A percentile compares a stretch with the other conserved stretches of the same genome.
Conservation (phyloP, 2,329 filamentous ascomycete genomes). For the Leptoxyphium fumago region DNA sequence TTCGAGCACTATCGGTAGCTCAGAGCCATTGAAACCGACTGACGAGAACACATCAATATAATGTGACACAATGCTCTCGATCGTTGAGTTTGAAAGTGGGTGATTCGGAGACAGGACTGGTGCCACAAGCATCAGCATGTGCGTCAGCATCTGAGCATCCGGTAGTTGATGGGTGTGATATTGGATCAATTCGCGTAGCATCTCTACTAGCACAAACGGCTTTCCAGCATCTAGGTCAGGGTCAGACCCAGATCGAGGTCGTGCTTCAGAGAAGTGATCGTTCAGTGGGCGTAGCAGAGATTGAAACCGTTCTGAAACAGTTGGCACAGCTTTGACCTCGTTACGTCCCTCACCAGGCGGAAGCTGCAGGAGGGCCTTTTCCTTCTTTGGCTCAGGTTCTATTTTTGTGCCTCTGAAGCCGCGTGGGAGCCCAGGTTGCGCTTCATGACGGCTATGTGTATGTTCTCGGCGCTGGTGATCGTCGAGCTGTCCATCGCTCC, state of each 20-base stretch:
- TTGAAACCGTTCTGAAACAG: neutral
- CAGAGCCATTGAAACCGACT: constrained; percentile 20
- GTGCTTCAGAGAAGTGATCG: neutral
- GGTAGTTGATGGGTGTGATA: constrained; percentile 27
- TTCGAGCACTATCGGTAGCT: constrained; percentile 24
- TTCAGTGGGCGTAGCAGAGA: neutral
- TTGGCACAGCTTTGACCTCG: neutral
- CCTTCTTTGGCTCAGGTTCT: neutral
- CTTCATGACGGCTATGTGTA: too few species aligned
- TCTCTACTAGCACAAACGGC: constrained; percentile 27
- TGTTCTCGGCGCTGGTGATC: neutral
- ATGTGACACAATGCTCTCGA: constrained; percentile 21
- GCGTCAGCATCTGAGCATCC: constrained; percentile 33
- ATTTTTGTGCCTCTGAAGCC: neutral
- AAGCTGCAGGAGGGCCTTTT: neutral
- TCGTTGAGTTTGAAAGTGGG: constrained; percentile 15
- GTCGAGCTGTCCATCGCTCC: neutral
- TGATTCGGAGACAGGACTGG: constrained; percentile 31
- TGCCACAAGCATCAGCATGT: constrained; percentile 31
- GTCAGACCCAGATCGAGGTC: neutral
- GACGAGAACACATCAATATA: constrained; percentile 26
- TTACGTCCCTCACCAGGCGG: neutral
- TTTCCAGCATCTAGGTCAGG: constrained; percentile 14
- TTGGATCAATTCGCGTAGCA: constrained; percentile 27
- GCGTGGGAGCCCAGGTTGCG: neutral